These are phyloP conservation scores for Coniochaeta prunicola DNA, from an alignment of 2,329 filamentous ascomycete genomes.

Conservation along the genomic window DNA sequence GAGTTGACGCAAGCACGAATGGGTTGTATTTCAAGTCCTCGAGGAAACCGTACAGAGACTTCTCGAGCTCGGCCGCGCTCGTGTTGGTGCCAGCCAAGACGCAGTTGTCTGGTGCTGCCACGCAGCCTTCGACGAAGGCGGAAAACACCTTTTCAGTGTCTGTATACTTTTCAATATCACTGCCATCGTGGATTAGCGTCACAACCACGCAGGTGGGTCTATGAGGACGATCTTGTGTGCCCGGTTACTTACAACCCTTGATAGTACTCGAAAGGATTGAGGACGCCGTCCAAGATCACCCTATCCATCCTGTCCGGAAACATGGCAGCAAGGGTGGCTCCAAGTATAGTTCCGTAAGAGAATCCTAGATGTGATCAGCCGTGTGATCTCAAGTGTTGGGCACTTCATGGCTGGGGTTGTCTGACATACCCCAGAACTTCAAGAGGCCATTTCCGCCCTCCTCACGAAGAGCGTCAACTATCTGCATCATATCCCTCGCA, in stretches of 20 bases:
- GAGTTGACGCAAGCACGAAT: conserved; percentile 7
- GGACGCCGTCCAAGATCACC: conserved; percentile 28
- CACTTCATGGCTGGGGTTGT: too few relatives aligned
- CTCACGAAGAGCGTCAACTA: conserved; percentile 15
- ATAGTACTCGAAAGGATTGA: conserved; percentile 25
- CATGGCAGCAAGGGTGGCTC: conserved; percentile 30
- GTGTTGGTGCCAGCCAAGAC: conserved; percentile 11
- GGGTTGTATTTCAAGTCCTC: conserved; percentile 16
- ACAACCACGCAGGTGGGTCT: neutral
- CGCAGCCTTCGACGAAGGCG: conserved; percentile 16
- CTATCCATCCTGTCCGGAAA: conserved; percentile 32
- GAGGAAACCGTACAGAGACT: conserved; percentile 13
- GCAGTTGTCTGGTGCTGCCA: conserved; percentile 13
- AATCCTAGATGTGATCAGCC: conserved; percentile 7
- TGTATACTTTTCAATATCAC: conserved; percentile 1
- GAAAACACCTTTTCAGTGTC: conserved; percentile 19
- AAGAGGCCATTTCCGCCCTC: neutral
- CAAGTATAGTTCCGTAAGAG: conserved; percentile 33
- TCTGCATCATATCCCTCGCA: conserved; percentile 29
- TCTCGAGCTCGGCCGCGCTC: conserved; percentile 16
- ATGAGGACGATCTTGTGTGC: neutral
- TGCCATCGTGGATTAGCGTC: neutral
- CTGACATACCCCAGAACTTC: conserved; percentile 3
- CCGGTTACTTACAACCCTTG: conserved; percentile 12
- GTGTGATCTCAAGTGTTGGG: neutral